Conservation (phyloP, 192 early-diverging fungal genomes). For the Entomortierella parvispora region DNA sequence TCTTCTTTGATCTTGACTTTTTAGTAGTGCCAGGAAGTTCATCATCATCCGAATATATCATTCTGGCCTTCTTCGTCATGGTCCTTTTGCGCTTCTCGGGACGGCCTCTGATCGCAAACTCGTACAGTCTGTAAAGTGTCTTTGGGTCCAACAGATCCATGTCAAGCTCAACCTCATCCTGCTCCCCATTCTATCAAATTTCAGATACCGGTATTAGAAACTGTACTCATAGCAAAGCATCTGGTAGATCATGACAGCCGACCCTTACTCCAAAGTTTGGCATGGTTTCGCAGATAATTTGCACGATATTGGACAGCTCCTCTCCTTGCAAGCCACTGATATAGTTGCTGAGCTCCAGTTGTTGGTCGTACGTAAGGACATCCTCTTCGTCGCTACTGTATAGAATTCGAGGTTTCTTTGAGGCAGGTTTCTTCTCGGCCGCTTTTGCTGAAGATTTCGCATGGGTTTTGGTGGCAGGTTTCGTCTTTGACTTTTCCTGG, state of each 20-base stretch:
- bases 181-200: slow-evolving; percentile 55
- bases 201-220: slow-evolving; percentile 3
- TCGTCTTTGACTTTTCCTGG: slow-evolving; percentile 39
- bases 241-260: background rate
- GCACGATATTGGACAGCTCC: slow-evolving; percentile 71
- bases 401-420: slow-evolving; percentile 22
- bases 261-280: slow-evolving; percentile 58
- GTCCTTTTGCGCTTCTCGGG: slow-evolving; percentile 57
- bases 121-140: slow-evolving; percentile 87
- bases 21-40: slow-evolving; percentile 55
- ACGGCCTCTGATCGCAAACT: slow-evolving; percentile 76
- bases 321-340: slow-evolving; percentile 73
- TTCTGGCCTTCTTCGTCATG: slow-evolving; percentile 56
- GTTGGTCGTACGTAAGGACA: slow-evolving; percentile 86
- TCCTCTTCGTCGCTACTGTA: slow-evolving; percentile 50
- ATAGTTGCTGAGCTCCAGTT: slow-evolving; percentile 82
- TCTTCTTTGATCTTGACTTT: slow-evolving; percentile 3
- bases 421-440: slow-evolving; percentile 18
- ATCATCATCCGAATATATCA: slow-evolving; percentile 58
- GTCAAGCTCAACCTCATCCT: slow-evolving; percentile 95
- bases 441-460: slow-evolving; percentile 30
- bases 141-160: slow-evolving; percentile 88
- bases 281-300: slow-evolving; percentile 76
- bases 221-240: background rate
- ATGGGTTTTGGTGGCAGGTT: slow-evolving; percentile 3